Evolutionary conservation across 352 stramenopile genomes (phyloP).

Genomic region (Heterotrichella gracilis): DNA sequence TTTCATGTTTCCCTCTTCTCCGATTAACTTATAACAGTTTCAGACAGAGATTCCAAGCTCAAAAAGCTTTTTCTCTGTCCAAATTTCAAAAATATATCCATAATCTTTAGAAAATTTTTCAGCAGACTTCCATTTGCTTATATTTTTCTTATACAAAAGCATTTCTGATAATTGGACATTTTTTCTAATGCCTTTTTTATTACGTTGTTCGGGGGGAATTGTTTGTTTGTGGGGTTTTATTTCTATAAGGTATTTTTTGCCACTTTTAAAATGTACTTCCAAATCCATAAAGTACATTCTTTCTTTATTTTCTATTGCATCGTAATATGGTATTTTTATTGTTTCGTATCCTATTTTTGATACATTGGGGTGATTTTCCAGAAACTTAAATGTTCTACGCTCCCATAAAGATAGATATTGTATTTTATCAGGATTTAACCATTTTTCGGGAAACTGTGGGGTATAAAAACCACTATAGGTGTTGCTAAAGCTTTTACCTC

Average conservation of each 20-base stretch:
- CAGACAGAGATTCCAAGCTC: no score
- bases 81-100: neutral
- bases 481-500: no score
- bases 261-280: neutral
- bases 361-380: neutral
- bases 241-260: neutral
- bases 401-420: neutral
- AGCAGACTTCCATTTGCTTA: neutral
- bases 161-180: neutral
- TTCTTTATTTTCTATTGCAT: neutral
- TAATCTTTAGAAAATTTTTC: neutral
- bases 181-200: neutral
- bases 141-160: neutral
- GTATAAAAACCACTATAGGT: no score
- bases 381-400: neutral
- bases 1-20: no score
- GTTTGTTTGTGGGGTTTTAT: neutral
- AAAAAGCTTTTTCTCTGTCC: neutral
- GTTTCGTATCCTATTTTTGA: neutral
- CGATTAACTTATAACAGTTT: no score
- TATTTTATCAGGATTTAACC: no score
- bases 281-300: neutral
- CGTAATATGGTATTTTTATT: neutral
- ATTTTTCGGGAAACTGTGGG: no score
- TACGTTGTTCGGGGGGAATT: neutral